Evolutionary conservation across 169 alveolate genomes (phyloP).

Genomic region (Plasmodium gallinaceum): DNA sequence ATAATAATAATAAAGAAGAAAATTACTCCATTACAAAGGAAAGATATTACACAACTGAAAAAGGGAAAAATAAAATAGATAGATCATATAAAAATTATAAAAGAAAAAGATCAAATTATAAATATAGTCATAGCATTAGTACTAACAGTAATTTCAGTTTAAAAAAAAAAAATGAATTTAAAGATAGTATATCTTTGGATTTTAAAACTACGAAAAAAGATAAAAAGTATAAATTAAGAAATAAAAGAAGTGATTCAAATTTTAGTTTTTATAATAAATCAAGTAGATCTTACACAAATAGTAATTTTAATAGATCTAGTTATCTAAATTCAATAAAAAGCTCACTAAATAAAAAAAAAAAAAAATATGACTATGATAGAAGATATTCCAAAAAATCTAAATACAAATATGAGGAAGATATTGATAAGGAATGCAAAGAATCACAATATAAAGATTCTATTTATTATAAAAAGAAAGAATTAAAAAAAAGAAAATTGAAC

Average conservation of each 20-base stretch:
- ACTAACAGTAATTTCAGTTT: conserved; percentile 5
- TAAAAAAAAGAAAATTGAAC: neutral
- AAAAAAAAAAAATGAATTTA: conserved; percentile 6
- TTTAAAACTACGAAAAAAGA: neutral
- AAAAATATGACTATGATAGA: conserved; percentile 1
- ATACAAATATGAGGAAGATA: conserved; percentile 1
- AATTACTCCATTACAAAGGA: too few species aligned
- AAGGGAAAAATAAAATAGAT: neutral
- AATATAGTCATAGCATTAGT: conserved; percentile 6
- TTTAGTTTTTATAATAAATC: neutral
- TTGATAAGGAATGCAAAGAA: neutral
- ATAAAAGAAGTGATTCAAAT: neutral
- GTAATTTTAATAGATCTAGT: neutral
- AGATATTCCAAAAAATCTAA: neutral
- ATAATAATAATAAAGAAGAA: neutral
- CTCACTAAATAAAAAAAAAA: neutral
- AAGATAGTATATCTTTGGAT: neutral
- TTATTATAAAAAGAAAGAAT: neutral
- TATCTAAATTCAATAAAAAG: neutral
- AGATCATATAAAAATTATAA: neutral
- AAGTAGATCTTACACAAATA: neutral
- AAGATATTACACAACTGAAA: neutral
- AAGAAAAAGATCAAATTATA: neutral
- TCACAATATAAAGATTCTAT: neutral
- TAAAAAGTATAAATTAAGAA: conserved; percentile 16